Base-by-base conservation (phyloP, 2,329 filamentous ascomycete genomes). In the Penicillium sp. region DNA sequence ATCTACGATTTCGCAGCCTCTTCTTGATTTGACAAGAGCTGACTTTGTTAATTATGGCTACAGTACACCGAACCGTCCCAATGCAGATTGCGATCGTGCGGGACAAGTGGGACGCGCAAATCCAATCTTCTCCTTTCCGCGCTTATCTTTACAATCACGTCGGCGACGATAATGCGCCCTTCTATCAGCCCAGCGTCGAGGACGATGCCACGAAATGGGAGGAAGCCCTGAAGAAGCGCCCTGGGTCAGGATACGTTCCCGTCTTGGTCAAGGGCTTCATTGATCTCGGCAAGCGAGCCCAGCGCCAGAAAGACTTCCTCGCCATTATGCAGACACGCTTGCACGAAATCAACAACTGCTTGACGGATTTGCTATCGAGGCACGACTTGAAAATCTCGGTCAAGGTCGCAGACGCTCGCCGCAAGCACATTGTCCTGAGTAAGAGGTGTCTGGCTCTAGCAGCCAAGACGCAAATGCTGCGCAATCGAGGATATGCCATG, bases 121-220 rank as follows among this genome's bases (percentile, higher is more conserved):
- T 64, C 53, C 69, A 71, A 35, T 67, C 70, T 39, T 81, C 77
- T 34, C 74, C 75, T 6, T 79, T 84, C 62, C 76, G 81, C 52
- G 68, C 77, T 39, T 84, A 84, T 63, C 75, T 84, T 55, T 85
- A 85, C 66, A 84, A 84, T 61, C 69, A 77, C 13, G 80, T 82
- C 43, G 73, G 76, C 40, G 75, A 81, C 39, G 78, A 80, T 13
- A 68, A 75, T 49, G 80, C 78, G 1, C 79, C 81, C 6, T 84
- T 82, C 69, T 84, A 79, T 64, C 76, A 79, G 50, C 80, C 80
- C 2, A 70, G 74, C 7, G 65, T 73, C 2, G 73, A 76, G 45
- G 82, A 84, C 52, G 78, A 83, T 52, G 77, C 79, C 53, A 69
- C 72, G 42, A 80, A 80, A 60, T 85, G 81, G 81, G 82, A 85